Evolutionary conservation across 768 basidiomycete species (phyloP).

Genomic region (Boletus tomentosulus): DNA sequence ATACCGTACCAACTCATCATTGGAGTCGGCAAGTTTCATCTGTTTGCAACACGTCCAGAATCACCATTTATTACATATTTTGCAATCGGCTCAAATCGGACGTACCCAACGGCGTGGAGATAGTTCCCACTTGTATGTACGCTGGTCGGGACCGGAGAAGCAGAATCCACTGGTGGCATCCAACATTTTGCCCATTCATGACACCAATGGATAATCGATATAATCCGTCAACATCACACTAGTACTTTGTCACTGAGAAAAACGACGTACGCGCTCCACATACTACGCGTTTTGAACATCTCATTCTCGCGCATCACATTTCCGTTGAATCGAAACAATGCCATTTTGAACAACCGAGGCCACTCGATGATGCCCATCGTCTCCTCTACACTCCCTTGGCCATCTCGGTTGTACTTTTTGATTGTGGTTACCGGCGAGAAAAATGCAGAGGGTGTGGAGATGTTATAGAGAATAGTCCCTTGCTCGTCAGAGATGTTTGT

Average conservation of each 20-base stretch:
- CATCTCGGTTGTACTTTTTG: neutral
- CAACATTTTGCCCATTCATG: too few species aligned
- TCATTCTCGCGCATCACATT: neutral
- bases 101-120: slow-evolving; percentile 15
- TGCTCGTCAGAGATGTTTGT: too few species aligned
- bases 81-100: neutral
- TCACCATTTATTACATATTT: too few species aligned
- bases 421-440: slow-evolving; percentile 1
- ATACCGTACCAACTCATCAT: neutral
- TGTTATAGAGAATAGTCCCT: slow-evolving; percentile 4
- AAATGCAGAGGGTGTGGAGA: slow-evolving; percentile 1
- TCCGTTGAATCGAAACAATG: slow-evolving; percentile 2
- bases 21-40: neutral
- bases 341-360: neutral
- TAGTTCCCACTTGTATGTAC: slow-evolving; percentile 25
- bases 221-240: neutral
- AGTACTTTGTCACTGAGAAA: neutral
- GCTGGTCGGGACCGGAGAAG: slow-evolving; percentile 25
- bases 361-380: slow-evolving; percentile 9
- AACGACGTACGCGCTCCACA: neutral
- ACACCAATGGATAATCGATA: too few species aligned
- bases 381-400: neutral
- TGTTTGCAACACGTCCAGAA: too few species aligned
- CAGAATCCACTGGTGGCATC: slow-evolving; percentile 14
- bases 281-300: neutral